Evolutionary conservation across 2,329 filamentous ascomycete species (phyloP).

Genomic region (Fusarium sp.): DNA sequence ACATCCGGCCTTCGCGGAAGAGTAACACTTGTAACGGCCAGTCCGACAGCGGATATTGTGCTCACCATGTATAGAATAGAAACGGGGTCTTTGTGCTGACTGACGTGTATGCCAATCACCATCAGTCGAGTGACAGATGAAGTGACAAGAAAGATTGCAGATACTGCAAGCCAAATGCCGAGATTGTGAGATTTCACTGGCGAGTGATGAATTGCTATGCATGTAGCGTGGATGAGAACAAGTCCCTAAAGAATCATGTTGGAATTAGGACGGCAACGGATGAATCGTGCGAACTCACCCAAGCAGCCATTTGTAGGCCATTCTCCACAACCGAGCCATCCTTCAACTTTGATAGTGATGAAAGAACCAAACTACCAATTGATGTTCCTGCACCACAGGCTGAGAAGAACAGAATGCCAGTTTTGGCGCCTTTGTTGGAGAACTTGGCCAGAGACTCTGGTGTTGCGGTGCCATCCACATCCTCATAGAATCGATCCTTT

Average conservation of each 20-base stretch:
- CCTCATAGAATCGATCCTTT: constrained; percentile 71
- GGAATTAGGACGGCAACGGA: background rate
- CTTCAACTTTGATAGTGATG: constrained; percentile 54
- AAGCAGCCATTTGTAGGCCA: constrained; percentile 72
- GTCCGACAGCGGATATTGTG: constrained; percentile 58
- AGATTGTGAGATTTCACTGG: constrained; percentile 66
- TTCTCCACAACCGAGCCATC: constrained; percentile 64
- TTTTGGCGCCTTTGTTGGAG: constrained; percentile 71
- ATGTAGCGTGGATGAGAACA: constrained; percentile 65
- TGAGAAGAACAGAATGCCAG: constrained; percentile 67
- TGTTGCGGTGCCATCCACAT: constrained; percentile 78
- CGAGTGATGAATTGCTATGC: constrained; percentile 63
- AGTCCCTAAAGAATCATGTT: constrained; percentile 58
- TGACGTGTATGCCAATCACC: constrained; percentile 49
- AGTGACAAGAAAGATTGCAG: constrained; percentile 59
- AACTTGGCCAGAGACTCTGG: constrained; percentile 73
- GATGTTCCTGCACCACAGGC: constrained; percentile 68
- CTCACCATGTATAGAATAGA: constrained; percentile 63
- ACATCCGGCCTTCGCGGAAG: constrained; percentile 79
- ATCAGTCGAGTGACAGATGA: constrained; percentile 63
- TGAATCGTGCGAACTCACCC: constrained; percentile 66
- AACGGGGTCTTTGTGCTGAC: constrained; percentile 54
- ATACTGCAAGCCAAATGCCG: constrained; percentile 66
- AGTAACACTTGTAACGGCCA: constrained; percentile 64
- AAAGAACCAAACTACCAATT: constrained; percentile 68